Conservation (phyloP, 495 filamentous ascomycete species). For the Hamigera avellanea region DNA sequence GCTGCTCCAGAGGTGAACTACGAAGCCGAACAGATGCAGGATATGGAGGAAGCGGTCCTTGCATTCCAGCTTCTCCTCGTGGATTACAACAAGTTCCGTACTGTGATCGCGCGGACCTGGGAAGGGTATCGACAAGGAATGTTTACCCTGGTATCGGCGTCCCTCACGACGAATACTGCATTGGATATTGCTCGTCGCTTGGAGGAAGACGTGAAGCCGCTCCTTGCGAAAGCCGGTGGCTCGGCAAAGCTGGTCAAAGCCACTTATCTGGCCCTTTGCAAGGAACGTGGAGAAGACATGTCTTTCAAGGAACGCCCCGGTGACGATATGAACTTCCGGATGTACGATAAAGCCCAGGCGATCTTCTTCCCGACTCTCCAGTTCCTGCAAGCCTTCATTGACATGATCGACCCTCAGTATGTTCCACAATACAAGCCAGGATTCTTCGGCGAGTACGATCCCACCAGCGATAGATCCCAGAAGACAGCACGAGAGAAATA, state of each 20-base stretch:
- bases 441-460: conserved; percentile 18
- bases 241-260: conserved; percentile 8
- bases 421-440: conserved; percentile 19
- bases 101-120: conserved; percentile 8
- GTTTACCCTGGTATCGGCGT: conserved; percentile 21
- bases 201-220: conserved; percentile 21
- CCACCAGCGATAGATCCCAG: conserved; percentile 11
- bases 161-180: conserved; percentile 28
- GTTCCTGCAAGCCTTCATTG: conserved; percentile 10
- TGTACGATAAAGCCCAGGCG: conserved; percentile 18
- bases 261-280: conserved; percentile 13
- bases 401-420: conserved; percentile 4
- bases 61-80: conserved; percentile 7
- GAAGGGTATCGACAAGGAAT: conserved; percentile 11
- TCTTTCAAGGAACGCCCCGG: not conserved
- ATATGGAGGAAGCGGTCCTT: conserved; percentile 13
- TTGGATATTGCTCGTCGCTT: conserved; percentile 23
- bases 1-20: conserved; percentile 11
- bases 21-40: conserved; percentile 17
- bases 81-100: conserved; percentile 10
- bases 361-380: conserved; percentile 11
- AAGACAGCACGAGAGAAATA: conserved; percentile 16
- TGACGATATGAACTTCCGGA: conserved; percentile 16
- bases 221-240: conserved; percentile 14
- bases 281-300: conserved; percentile 9